A percentile compares a stretch with the other conserved stretches of the same genome.
phyloP scores from a whole-genome alignment of 345 rosid genomes.

The Eucalyptus tenuipes region DNA sequence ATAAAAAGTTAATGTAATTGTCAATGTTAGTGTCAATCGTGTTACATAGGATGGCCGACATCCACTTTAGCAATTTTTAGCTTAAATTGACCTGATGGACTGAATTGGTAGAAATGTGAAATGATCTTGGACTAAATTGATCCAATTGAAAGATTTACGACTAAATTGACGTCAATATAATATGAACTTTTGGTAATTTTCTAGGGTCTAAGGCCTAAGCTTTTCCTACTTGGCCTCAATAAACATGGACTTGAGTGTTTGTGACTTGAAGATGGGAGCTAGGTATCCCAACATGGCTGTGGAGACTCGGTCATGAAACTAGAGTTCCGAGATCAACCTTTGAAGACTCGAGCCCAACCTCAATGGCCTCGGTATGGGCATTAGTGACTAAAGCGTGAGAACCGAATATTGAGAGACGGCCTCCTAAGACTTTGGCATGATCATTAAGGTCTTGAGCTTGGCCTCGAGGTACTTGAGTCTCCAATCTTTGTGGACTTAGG shows the following conservation, averaged over 20 bases:
- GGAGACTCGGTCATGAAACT: background rate
- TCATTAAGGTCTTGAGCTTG: background rate
- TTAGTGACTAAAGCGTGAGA: background rate
- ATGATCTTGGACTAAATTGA: too few species aligned
- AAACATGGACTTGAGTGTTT: background rate
- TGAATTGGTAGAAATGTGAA: too few species aligned
- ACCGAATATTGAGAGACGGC: background rate
- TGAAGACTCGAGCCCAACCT: background rate
- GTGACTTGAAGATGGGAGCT: background rate
- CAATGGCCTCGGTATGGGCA: background rate
- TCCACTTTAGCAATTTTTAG: too few species aligned
- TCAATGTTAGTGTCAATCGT: too few species aligned
- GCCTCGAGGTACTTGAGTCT: background rate
- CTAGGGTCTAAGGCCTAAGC: background rate
- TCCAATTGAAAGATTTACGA: too few species aligned
- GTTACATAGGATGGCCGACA: too few species aligned
- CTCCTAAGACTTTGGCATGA: background rate
- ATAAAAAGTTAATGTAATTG: too few species aligned
- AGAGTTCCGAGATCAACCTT: background rate
- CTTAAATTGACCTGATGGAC: too few species aligned
- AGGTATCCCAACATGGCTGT: background rate
- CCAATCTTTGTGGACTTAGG: background rate
- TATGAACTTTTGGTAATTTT: too few species aligned
- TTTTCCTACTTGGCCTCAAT: background rate
- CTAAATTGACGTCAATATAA: too few species aligned